A percentile compares a stretch with the other conserved stretches of the same genome.
These are phyloP conservation scores for Tulasnella sp. DNA, from an alignment of 768 basidiomycete species.

Conservation along the genomic window DNA sequence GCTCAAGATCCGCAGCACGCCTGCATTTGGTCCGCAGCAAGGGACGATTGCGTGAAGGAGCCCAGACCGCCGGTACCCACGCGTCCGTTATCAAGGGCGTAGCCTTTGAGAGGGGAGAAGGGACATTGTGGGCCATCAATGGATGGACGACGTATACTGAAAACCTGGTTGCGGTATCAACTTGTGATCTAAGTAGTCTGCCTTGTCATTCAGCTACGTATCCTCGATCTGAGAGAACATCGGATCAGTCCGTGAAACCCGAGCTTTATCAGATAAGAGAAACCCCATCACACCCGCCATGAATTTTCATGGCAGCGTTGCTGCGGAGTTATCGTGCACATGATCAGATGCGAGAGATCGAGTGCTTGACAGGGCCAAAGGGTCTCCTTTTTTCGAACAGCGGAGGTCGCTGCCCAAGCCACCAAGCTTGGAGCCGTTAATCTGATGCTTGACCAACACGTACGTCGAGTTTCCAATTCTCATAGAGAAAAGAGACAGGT, in stretches of 20 bases:
- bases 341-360: too few relatives aligned
- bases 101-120: too few relatives aligned
- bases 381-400: too few relatives aligned
- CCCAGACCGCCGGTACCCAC: neutral
- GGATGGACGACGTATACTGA: neutral
- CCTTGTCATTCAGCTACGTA: neutral
- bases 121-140: neutral
- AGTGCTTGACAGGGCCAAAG: too few relatives aligned
- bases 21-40: neutral
- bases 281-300: neutral
- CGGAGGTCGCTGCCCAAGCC: too few relatives aligned
- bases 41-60: neutral
- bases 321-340: too few relatives aligned
- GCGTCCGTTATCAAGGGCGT: neutral
- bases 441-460: too few relatives aligned
- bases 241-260: neutral
- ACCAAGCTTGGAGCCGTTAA: too few relatives aligned
- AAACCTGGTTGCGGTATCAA: neutral
- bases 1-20: neutral
- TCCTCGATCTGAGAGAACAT: neutral
- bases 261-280: neutral
- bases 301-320: too few relatives aligned
- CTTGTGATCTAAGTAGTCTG: too few relatives aligned
- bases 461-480: too few relatives aligned
- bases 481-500: too few relatives aligned